phyloP scores from a whole-genome alignment of 768 basidiomycete species.

The Tulasnella sp. region DNA sequence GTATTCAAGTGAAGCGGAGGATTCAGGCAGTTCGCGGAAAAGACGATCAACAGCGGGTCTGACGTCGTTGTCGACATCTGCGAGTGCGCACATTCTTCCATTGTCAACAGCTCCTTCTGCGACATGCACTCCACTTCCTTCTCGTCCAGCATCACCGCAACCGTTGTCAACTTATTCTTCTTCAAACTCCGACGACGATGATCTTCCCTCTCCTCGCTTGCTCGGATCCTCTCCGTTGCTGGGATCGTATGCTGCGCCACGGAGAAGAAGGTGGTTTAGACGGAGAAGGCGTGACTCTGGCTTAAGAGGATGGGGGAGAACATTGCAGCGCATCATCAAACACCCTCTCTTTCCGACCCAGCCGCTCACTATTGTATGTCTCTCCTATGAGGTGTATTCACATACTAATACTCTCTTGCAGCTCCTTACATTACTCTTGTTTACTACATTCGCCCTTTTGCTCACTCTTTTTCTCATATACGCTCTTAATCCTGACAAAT shows the following conservation, averaged over 20 bases:
- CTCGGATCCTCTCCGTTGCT: neutral
- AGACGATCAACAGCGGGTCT: too few relatives aligned
- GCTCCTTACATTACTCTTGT: slow-evolving; percentile 54
- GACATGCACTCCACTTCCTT: slow-evolving; percentile 4
- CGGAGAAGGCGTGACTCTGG: slow-evolving; percentile 22
- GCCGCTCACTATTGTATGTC: slow-evolving; percentile 64
- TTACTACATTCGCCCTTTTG: slow-evolving; percentile 61
- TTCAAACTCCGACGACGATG: slow-evolving; percentile 16
- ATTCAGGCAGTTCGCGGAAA: too few relatives aligned
- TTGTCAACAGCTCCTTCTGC: neutral
- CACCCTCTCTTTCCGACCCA: slow-evolving; percentile 70
- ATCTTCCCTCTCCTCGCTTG: slow-evolving; percentile 37
- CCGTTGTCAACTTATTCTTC: slow-evolving; percentile 8
- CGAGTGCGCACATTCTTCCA: too few relatives aligned
- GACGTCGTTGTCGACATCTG: too few relatives aligned
- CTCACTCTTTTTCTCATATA: slow-evolving; percentile 82
- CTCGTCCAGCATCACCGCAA: slow-evolving; percentile 8
- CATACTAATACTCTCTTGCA: neutral
- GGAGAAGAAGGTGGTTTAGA: slow-evolving; percentile 8
- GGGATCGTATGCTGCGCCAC: neutral
- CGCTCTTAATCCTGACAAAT: slow-evolving; percentile 91
- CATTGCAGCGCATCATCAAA: slow-evolving; percentile 42
- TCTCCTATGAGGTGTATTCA: neutral
- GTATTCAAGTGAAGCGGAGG: too few relatives aligned
- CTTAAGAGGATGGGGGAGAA: slow-evolving; percentile 44